These are phyloP conservation scores for Lachancea nothofagi DNA, from an alignment of 805 yeast species.

Conservation along the genomic window DNA sequence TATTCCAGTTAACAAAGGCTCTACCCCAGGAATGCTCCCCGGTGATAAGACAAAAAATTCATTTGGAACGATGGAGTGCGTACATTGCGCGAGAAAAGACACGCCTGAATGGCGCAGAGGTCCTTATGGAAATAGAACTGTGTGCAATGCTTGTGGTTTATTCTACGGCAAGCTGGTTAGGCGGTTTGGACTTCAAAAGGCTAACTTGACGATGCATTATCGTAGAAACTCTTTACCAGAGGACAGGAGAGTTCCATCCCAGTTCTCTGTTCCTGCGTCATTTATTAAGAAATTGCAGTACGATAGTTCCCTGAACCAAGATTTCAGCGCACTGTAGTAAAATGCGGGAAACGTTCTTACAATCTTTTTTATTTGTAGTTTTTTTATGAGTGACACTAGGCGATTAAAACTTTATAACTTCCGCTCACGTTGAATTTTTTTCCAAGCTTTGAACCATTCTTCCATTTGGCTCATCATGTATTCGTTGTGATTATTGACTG, in stretches of 20 bases:
- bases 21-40: not conserved
- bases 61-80: constrained; percentile 35
- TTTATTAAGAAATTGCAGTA: constrained; percentile 17
- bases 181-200: constrained; percentile 25
- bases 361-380: not conserved
- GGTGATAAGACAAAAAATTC: not conserved
- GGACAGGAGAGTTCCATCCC: constrained; percentile 29
- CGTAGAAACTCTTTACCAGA: constrained; percentile 24
- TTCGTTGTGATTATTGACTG: constrained; percentile 49
- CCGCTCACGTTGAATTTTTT: constrained; percentile 6
- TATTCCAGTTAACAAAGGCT: not conserved
- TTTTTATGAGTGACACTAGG: no score
- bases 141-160: constrained; percentile 91
- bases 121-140: constrained; percentile 72
- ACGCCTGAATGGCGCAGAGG: constrained; percentile 96
- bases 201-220: constrained; percentile 28
- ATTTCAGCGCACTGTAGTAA: constrained; percentile 4
- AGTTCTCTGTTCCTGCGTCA: constrained; percentile 22
- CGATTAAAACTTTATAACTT: not conserved
- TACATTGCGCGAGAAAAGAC: constrained; percentile 65
- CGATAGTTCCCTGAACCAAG: constrained; percentile 12
- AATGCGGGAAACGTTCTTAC: not conserved
- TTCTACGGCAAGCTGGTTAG: constrained; percentile 58
- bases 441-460: constrained; percentile 36
- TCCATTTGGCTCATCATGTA: constrained; percentile 26